Evolutionary conservation across 2,329 filamentous ascomycete genomes (phyloP).

Genomic region (Penicillium verrucosum): DNA sequence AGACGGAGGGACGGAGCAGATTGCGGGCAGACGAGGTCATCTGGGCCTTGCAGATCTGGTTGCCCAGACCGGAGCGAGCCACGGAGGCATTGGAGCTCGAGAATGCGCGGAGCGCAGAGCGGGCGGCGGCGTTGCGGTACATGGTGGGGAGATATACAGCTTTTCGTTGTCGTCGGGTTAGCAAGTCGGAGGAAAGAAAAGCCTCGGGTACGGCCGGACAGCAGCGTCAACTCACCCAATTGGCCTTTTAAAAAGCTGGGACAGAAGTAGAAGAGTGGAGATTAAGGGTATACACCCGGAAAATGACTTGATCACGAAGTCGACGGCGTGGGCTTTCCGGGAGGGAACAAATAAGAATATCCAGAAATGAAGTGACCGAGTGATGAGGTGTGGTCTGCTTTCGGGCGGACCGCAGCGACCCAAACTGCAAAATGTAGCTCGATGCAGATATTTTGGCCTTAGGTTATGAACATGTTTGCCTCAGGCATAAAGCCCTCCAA

Average conservation of each 20-base stretch:
- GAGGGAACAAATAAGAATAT: conserved; percentile 32
- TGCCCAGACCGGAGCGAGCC: conserved; percentile 40
- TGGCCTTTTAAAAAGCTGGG: conserved; percentile 24
- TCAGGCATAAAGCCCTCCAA: conserved; percentile 21
- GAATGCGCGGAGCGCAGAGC: conserved; percentile 45
- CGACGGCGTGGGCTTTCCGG: conserved; percentile 34
- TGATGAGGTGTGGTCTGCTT: conserved; percentile 30
- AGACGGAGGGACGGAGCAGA: conserved; percentile 35
- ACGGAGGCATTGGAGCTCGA: conserved; percentile 44
- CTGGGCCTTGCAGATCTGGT: conserved; percentile 44
- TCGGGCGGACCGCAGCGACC: conserved; percentile 29
- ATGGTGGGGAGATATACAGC: conserved; percentile 38
- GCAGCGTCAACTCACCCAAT: conserved; percentile 31
- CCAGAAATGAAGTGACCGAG: conserved; percentile 35
- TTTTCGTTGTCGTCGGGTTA: conserved; percentile 33
- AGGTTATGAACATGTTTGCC: conserved; percentile 1
- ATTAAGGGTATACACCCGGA: conserved; percentile 31
- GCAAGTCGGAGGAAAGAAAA: conserved; percentile 28
- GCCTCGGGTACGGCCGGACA: conserved; percentile 30
- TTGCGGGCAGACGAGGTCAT: conserved; percentile 43
- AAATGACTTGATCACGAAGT: conserved; percentile 32
- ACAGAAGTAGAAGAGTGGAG: conserved; percentile 27
- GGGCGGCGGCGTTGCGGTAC: conserved; percentile 44
- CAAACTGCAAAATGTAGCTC: conserved; percentile 21
- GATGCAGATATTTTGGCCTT: neutral